phyloP scores from a whole-genome alignment of 2,329 filamentous ascomycete species.

The Colletotrichum lentis region DNA sequence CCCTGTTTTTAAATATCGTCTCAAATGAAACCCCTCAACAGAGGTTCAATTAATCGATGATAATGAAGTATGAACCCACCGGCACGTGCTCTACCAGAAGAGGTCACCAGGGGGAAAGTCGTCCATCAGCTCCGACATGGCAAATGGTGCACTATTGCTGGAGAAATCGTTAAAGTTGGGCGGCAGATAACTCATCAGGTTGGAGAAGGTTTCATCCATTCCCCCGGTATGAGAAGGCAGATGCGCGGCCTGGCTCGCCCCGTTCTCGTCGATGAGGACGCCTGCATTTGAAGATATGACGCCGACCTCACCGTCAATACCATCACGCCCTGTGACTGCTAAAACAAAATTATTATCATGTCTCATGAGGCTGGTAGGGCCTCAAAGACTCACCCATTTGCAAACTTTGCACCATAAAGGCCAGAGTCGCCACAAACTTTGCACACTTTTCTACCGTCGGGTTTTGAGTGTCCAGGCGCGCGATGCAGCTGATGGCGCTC shows the following conservation, averaged over 20 bases:
- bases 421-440: constrained; percentile 29
- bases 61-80: not conserved
- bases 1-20: not conserved
- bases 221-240: not conserved
- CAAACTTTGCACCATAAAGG: constrained; percentile 21
- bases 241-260: not conserved
- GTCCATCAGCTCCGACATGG: constrained; percentile 29
- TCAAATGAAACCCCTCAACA: too few relatives aligned
- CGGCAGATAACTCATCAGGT: constrained; percentile 17
- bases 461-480: constrained; percentile 26
- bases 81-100: constrained; percentile 17
- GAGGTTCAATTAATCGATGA: not conserved
- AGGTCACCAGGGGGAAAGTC: constrained; percentile 26
- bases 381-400: constrained; percentile 1
- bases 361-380: too few relatives aligned
- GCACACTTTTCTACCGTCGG: constrained; percentile 33
- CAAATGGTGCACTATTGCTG: not conserved
- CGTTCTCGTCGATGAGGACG: not conserved
- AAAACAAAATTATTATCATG: not conserved
- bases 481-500: constrained; percentile 17
- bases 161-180: constrained; percentile 27
- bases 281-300: not conserved
- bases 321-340: not conserved
- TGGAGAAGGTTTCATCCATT: constrained; percentile 12
- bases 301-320: not conserved